Evolutionary conservation across 164 flowering plant genomes (phyloP).

Genomic region (Vitis amurensis): DNA sequence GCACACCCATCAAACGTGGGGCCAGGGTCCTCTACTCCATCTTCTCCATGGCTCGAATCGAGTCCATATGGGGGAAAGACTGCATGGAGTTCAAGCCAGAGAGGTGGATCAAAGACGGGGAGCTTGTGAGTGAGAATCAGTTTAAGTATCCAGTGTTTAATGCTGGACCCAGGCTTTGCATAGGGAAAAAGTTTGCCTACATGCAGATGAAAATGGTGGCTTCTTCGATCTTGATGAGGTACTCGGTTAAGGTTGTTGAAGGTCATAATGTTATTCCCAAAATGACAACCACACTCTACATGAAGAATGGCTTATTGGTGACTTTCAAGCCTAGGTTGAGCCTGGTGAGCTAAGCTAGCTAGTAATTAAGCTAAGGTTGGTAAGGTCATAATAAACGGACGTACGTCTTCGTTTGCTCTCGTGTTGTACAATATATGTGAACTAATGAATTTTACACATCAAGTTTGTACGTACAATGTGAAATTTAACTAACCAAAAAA

Average conservation of each 20-base stretch:
- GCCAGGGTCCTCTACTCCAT: conserved; percentile 36
- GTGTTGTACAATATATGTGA: too few relatives aligned
- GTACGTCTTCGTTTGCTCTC: too few relatives aligned
- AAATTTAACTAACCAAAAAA: too few relatives aligned
- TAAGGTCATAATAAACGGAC: too few relatives aligned
- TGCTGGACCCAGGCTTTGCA: conserved; percentile 60
- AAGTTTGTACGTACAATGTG: too few relatives aligned
- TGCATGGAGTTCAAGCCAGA: conserved; percentile 61
- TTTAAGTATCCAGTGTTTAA: conserved; percentile 57
- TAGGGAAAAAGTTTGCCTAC: conserved; percentile 66
- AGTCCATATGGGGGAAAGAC: conserved; percentile 62
- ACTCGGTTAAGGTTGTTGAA: neutral
- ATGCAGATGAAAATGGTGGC: conserved; percentile 41
- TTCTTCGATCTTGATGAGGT: too few relatives aligned
- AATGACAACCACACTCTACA: conserved; percentile 12
- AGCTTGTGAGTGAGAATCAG: conserved; percentile 36
- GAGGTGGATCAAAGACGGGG: conserved; percentile 58
- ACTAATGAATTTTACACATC: too few relatives aligned
- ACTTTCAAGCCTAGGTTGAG: conserved; percentile 1
- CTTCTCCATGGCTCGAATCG: conserved; percentile 33
- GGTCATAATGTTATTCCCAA: neutral
- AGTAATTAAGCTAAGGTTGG: too few relatives aligned
- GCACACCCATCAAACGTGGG: conserved; percentile 40
- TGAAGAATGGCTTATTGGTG: conserved; percentile 8
- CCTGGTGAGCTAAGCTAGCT: too few relatives aligned